Conservation (phyloP, 169 alveolate genomes). For the Cryptosporidium parvum region DNA sequence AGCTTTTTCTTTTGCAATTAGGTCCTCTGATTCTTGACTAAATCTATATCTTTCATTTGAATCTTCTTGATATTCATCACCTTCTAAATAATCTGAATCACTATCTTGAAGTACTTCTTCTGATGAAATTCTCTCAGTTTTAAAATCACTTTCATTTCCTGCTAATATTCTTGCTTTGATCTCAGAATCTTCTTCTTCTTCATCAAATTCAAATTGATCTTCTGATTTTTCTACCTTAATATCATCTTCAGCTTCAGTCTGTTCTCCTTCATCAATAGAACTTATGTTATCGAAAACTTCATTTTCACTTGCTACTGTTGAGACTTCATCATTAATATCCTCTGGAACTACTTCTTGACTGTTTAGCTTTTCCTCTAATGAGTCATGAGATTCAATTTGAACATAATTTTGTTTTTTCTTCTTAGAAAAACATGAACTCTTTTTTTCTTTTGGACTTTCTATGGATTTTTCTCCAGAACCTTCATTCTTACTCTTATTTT, state of each 20-base stretch:
- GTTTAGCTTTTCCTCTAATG: neutral
- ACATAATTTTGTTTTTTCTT: neutral
- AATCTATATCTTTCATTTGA: neutral
- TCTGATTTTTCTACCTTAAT: neutral
- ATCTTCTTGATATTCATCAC: neutral
- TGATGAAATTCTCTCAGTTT: conserved; percentile 50
- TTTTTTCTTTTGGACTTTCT: neutral
- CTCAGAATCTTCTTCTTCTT: conserved; percentile 14
- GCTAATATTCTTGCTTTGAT: neutral
- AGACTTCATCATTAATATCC: neutral
- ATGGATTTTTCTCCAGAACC: too few relatives aligned
- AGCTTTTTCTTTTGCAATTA: conserved; percentile 28
- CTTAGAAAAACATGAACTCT: neutral
- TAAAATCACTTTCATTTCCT: conserved; percentile 15
- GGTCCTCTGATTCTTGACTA: neutral
- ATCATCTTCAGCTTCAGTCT: neutral
- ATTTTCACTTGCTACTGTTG: conserved; percentile 19
- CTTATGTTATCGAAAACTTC: neutral
- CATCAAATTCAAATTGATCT: neutral
- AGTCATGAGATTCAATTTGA: neutral
- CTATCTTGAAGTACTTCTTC: conserved; percentile 30
- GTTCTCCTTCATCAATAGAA: neutral
- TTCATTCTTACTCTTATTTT: too few relatives aligned
- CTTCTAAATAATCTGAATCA: conserved; percentile 39
- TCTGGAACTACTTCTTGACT: neutral